These are phyloP conservation scores for Kockovaella imperatae DNA, from an alignment of 768 basidiomycete species.

Conservation along the genomic window DNA sequence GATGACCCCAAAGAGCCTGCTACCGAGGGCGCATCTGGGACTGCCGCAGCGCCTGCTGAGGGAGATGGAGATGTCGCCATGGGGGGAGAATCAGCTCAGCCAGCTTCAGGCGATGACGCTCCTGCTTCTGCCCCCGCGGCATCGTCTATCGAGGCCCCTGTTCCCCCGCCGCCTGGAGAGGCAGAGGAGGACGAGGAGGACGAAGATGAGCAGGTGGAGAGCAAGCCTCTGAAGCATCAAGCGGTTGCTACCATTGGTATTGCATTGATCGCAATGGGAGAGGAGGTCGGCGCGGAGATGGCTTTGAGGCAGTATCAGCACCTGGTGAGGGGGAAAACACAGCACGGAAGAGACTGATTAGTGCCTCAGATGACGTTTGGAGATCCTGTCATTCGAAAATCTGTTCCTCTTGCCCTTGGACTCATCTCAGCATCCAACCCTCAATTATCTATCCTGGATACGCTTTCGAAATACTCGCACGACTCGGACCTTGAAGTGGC, in stretches of 20 bases:
- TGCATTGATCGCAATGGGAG: constrained; percentile 92
- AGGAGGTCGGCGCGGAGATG: constrained; percentile 97
- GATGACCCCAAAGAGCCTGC: constrained; percentile 13
- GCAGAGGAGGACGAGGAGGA: constrained; percentile 33
- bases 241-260: constrained; percentile 89
- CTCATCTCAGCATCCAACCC: constrained; percentile 94
- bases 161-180: background rate
- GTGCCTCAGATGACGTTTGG: constrained; percentile 90
- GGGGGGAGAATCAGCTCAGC: background rate
- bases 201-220: constrained; percentile 41
- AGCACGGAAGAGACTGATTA: constrained; percentile 20
- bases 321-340: constrained; percentile 57
- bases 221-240: constrained; percentile 57
- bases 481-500: constrained; percentile 97
- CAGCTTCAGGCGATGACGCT: background rate
- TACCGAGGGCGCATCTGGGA: constrained; percentile 10
- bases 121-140: background rate
- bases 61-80: constrained; percentile 1
- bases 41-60: constrained; percentile 26
- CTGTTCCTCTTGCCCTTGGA: constrained; percentile 89
- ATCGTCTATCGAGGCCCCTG: constrained; percentile 2
- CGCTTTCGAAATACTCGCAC: constrained; percentile 96
- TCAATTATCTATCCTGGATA: constrained; percentile 86
- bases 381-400: constrained; percentile 81
- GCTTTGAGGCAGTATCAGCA: constrained; percentile 95